Evolutionary conservation across 2,329 filamentous ascomycete genomes (phyloP).

Genomic region (Nigrospora sphaerica): DNA sequence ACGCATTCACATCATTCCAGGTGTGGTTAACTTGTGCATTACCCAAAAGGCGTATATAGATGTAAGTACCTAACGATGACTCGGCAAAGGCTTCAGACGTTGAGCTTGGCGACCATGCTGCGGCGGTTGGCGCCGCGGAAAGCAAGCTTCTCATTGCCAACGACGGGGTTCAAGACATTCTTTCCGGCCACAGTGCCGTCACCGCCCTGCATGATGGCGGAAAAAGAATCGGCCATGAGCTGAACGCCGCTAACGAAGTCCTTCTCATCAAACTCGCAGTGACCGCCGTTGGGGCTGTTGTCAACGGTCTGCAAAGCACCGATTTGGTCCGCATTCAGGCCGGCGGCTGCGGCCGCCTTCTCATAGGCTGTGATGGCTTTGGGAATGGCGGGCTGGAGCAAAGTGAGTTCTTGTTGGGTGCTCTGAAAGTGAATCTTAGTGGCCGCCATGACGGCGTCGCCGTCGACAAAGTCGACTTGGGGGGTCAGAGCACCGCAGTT

Average conservation of each 20-base stretch:
- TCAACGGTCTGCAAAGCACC: constrained; percentile 49
- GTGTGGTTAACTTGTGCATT: no score
- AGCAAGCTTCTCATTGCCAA: constrained; percentile 1
- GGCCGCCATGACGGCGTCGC: constrained; percentile 29
- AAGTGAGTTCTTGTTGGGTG: constrained; percentile 40
- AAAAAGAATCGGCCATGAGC: constrained; percentile 46
- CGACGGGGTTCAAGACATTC: constrained; percentile 20
- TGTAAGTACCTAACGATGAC: no score
- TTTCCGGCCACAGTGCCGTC: constrained; percentile 41
- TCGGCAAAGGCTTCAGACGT: not conserved
- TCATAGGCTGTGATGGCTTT: constrained; percentile 43
- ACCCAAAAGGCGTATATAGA: no score
- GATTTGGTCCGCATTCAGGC: constrained; percentile 35
- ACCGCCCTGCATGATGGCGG: constrained; percentile 45
- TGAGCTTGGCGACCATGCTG: not conserved
- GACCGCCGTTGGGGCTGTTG: constrained; percentile 46
- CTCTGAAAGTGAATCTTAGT: constrained; percentile 51
- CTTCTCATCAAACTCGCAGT: constrained; percentile 50
- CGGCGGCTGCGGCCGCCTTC: constrained; percentile 33
- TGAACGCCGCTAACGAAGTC: constrained; percentile 50
- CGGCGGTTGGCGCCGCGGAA: not conserved
- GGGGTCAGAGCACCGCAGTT: constrained; percentile 49
- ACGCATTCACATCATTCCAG: no score
- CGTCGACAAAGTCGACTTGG: constrained; percentile 37
- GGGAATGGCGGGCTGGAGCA: constrained; percentile 43